Evolutionary conservation across 805 yeast species (phyloP).

Genomic region (Blastobotrys attinorum): DNA sequence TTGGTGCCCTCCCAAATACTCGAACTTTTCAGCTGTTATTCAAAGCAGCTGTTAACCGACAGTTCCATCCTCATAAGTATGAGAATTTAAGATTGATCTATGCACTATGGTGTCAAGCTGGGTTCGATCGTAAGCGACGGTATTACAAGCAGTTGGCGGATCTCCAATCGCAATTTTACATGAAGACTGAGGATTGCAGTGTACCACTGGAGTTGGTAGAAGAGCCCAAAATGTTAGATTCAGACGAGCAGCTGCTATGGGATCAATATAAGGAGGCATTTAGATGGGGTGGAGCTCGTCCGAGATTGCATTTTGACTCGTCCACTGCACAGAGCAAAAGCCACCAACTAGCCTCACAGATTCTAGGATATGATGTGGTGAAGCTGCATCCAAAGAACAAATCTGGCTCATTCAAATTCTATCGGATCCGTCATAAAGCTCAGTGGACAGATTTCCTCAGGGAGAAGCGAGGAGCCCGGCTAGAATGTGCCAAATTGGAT

Average conservation of each 20-base stretch:
- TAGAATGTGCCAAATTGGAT: background rate
- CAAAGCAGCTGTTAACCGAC: constrained; percentile 9
- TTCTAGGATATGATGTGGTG: background rate
- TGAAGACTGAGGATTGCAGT: background rate
- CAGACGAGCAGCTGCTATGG: background rate
- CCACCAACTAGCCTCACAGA: background rate
- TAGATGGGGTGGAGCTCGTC: too few relatives aligned
- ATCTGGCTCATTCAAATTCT: background rate
- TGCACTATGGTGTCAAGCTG: background rate
- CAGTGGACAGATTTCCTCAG: background rate
- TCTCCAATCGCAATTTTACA: background rate
- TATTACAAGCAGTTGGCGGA: background rate
- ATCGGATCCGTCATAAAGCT: background rate
- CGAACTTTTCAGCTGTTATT: constrained; percentile 11
- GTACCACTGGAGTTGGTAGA: too few relatives aligned
- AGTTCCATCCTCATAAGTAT: constrained; percentile 5
- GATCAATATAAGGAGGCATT: too few relatives aligned
- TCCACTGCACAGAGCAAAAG: too few relatives aligned
- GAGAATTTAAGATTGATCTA: background rate
- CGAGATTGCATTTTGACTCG: background rate
- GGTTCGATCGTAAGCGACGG: background rate
- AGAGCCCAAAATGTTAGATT: background rate
- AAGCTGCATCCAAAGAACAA: background rate
- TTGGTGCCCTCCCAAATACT: constrained; percentile 10
- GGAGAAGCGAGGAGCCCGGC: background rate